These are phyloP conservation scores for Crepidotus variabilis DNA, from an alignment of 768 basidiomycete genomes.

Conservation along the genomic window DNA sequence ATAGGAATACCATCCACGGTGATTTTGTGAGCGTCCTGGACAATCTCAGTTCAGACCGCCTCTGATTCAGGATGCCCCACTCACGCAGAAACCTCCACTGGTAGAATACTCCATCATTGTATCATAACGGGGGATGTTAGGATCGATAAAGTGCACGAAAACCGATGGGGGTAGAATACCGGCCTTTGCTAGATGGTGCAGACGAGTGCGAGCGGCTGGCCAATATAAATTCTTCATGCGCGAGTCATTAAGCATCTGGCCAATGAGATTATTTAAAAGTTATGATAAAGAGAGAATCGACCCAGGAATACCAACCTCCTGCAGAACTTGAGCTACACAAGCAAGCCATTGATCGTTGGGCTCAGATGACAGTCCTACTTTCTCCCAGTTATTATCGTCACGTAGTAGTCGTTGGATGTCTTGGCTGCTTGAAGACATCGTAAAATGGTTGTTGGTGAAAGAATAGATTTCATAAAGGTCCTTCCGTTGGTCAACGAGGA, in stretches of 20 bases:
- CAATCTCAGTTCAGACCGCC: not conserved
- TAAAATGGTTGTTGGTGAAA: too few species aligned
- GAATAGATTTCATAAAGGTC: too few species aligned
- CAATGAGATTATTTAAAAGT: too few species aligned
- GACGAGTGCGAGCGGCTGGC: slow-evolving; percentile 9
- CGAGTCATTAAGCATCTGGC: slow-evolving; percentile 12
- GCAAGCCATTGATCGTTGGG: too few species aligned
- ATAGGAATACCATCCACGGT: slow-evolving; percentile 8
- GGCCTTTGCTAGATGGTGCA: slow-evolving; percentile 13
- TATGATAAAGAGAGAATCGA: too few species aligned
- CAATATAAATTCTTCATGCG: slow-evolving; percentile 1
- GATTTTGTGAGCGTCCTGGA: slow-evolving; percentile 16
- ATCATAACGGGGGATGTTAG: slow-evolving; percentile 13
- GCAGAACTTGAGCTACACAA: too few species aligned
- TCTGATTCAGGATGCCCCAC: not conserved
- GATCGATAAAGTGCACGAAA: slow-evolving; percentile 10
- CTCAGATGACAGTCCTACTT: too few species aligned
- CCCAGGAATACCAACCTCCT: too few species aligned
- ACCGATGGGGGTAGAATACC: slow-evolving; percentile 20
- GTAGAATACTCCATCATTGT: not conserved
- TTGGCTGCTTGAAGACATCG: too few species aligned
- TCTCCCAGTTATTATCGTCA: too few species aligned
- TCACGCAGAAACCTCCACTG: not conserved
- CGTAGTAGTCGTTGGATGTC: too few species aligned
- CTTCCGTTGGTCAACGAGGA: too few species aligned